Percentiles rank a stretch among this genome's conserved stretches.
Conservation (phyloP, 345 rosid species). For the Populus tremula region DNA sequence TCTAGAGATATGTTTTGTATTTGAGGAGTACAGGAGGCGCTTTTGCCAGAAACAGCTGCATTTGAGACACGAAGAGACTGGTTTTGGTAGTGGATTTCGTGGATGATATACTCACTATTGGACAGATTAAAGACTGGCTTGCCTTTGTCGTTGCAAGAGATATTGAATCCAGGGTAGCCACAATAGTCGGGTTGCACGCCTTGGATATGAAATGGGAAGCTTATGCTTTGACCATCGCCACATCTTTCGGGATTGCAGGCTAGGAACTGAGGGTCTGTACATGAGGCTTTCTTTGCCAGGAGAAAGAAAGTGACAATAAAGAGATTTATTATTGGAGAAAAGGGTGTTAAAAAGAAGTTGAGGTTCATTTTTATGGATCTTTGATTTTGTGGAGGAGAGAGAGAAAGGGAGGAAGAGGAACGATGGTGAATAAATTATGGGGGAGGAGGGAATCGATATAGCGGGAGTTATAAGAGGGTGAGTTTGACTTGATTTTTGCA, state of each 20-base stretch:
- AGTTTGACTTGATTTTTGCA: too few species aligned
- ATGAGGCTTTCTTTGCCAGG: constrained; percentile 3
- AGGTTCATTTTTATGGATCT: constrained; percentile 14
- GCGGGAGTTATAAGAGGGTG: too few species aligned
- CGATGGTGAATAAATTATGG: not conserved
- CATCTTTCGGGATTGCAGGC: constrained; percentile 34
- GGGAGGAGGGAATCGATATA: not conserved
- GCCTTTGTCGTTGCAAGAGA: constrained; percentile 29
- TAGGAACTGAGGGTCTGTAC: constrained; percentile 8
- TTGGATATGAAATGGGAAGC: constrained; percentile 40
- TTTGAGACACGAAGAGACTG: constrained; percentile 43
- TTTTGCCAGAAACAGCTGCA: constrained; percentile 1
- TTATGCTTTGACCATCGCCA: constrained; percentile 26
- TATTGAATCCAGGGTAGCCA: constrained; percentile 47
- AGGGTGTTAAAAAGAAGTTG: not conserved
- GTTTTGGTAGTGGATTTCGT: constrained; percentile 24
- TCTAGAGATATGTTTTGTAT: constrained; percentile 31
- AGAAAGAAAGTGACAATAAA: constrained; percentile 7
- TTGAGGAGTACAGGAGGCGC: constrained; percentile 9
- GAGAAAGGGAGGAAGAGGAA: not conserved
- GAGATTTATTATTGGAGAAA: constrained; percentile 9
- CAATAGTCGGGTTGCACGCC: constrained; percentile 29
- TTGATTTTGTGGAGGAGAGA: not conserved
- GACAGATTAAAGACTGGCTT: constrained; percentile 29
- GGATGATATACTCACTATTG: constrained; percentile 21